Percentiles rank a stretch among this genome's conserved stretches.
Conservation (phyloP, 2,329 filamentous ascomycete species). For the Aspergillus sp. region DNA sequence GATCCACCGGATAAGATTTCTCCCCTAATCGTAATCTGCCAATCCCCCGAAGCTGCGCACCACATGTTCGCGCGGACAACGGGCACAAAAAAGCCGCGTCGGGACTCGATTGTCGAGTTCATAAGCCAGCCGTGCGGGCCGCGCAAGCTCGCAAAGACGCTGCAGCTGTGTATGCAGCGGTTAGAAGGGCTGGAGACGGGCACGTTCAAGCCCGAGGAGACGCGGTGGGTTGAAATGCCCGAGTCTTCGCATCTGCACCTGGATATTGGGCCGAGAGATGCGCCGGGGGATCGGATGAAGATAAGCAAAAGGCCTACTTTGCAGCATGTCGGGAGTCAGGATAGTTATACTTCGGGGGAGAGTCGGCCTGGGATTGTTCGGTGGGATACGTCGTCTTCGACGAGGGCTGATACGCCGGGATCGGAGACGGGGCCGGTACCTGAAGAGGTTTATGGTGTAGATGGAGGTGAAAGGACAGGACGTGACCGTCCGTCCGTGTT, state of each 20-base stretch:
- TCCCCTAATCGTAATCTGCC: conserved; percentile 32
- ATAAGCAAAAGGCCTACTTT: conserved; percentile 19
- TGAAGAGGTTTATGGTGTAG: no score
- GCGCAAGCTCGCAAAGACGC: conserved; percentile 27
- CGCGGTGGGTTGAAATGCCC: conserved; percentile 22
- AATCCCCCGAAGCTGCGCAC: conserved; percentile 22
- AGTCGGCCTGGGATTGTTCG: no score
- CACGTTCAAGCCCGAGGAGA: not conserved
- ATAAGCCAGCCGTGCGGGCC: conserved; percentile 37
- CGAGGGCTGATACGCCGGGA: no score
- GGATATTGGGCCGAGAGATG: conserved; percentile 16
- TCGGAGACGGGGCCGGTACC: no score
- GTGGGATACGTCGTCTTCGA: no score
- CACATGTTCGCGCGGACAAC: conserved; percentile 10
- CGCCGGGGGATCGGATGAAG: conserved; percentile 20
- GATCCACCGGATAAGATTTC: conserved; percentile 4
- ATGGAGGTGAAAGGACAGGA: no score
- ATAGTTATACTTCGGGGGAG: no score
- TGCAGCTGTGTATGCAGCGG: conserved; percentile 17
- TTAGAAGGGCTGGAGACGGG: conserved; percentile 4
- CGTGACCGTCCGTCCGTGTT: not conserved
- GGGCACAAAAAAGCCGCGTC: not conserved
- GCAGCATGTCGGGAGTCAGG: not conserved
- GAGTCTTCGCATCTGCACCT: conserved; percentile 20
- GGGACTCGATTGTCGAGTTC: conserved; percentile 26